phyloP scores from a whole-genome alignment of 2,329 filamentous ascomycete species.

The Fusarium tuaranense region DNA sequence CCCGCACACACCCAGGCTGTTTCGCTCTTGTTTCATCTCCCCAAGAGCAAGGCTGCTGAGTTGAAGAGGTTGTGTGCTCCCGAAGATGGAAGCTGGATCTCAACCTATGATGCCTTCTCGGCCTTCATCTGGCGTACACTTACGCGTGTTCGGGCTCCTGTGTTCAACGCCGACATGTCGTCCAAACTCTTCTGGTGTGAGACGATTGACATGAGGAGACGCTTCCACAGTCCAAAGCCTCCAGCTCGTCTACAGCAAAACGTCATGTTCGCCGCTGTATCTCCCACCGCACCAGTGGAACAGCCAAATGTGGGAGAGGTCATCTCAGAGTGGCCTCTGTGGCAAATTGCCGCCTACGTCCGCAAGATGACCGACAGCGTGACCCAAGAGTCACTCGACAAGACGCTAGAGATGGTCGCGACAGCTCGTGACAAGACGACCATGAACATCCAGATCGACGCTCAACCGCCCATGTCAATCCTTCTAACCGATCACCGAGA shows the following conservation, averaged over 20 bases:
- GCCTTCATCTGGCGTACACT: conserved; percentile 57
- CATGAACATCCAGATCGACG: conserved; percentile 49
- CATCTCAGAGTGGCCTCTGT: conserved; percentile 51
- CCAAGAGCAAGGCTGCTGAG: conserved; percentile 55
- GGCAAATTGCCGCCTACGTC: conserved; percentile 51
- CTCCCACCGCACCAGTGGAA: conserved; percentile 40
- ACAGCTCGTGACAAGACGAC: conserved; percentile 51
- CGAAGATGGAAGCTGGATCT: conserved; percentile 54
- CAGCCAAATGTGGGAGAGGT: conserved; percentile 49
- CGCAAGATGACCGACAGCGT: conserved; percentile 52
- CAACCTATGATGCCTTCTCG: conserved; percentile 58
- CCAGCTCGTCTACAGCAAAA: conserved; percentile 52
- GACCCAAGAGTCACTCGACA: conserved; percentile 47
- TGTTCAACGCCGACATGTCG: conserved; percentile 48
- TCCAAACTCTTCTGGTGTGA: conserved; percentile 50
- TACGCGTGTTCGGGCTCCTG: conserved; percentile 47
- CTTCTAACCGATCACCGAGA: conserved; percentile 53
- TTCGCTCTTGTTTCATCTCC: conserved; percentile 56
- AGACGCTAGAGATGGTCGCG: conserved; percentile 47
- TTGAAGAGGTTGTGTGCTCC: conserved; percentile 53
- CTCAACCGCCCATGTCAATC: conserved; percentile 50
- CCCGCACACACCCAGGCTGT: conserved; percentile 40
- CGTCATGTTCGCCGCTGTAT: conserved; percentile 46
- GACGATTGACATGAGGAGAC: conserved; percentile 52
- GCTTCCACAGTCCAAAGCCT: conserved; percentile 49